Evolutionary conservation across 306 rosid species (phyloP).

Genomic region (Gleditsia sinensis): DNA sequence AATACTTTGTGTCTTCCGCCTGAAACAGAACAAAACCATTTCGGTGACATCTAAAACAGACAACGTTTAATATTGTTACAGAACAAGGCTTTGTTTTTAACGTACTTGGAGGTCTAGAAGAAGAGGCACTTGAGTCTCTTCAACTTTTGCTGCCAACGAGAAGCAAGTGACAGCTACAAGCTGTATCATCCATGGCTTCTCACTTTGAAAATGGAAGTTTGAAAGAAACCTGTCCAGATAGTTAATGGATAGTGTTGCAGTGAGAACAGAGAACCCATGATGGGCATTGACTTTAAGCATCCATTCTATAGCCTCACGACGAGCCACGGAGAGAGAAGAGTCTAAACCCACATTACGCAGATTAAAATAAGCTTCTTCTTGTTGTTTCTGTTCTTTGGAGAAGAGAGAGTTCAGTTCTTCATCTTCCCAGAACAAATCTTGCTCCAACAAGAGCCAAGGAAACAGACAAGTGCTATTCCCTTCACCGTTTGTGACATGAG

Average conservation of each 20-base stretch:
- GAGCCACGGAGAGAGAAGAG: constrained; percentile 40
- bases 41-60: background rate
- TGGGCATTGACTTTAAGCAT: constrained; percentile 77
- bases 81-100: background rate
- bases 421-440: constrained; percentile 77
- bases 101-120: constrained; percentile 91
- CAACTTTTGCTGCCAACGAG: constrained; percentile 94
- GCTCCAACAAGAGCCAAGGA: constrained; percentile 58
- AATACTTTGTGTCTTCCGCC: constrained; percentile 64
- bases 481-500: constrained; percentile 42
- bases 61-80: background rate
- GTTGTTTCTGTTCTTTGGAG: constrained; percentile 61
- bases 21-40: constrained; percentile 29
- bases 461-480: constrained; percentile 13
- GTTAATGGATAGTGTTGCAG: constrained; percentile 81
- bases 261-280: constrained; percentile 71
- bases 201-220: constrained; percentile 65
- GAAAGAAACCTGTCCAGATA: constrained; percentile 72
- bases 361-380: constrained; percentile 31
- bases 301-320: constrained; percentile 74
- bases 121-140: constrained; percentile 89
- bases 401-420: constrained; percentile 68
- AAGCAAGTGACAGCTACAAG: constrained; percentile 91
- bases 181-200: constrained; percentile 87
- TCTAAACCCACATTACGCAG: constrained; percentile 26